Evolutionary conservation across 225 moss, liverwort and hornwort species (phyloP).

Genomic region (Pseudoscleropodium purum): DNA sequence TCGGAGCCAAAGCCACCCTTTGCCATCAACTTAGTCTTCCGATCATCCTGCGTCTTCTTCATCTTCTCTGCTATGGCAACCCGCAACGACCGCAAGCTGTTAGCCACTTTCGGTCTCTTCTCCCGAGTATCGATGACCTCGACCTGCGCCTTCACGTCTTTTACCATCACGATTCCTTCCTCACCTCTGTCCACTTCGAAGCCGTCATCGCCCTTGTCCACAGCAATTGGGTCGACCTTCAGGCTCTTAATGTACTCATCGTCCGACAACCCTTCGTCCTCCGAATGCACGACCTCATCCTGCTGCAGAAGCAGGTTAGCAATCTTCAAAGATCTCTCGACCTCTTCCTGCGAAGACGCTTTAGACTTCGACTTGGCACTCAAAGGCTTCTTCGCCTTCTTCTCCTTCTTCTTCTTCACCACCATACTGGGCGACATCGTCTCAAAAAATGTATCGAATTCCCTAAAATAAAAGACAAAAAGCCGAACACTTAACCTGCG

Average conservation of each 20-base stretch:
- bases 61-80: conserved; percentile 19
- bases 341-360: conserved; percentile 8
- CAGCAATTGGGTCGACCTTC: conserved; percentile 11
- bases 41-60: conserved; percentile 20
- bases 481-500: too few relatives aligned
- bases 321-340: conserved; percentile 31
- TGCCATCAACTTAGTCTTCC: not conserved
- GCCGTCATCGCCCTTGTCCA: conserved; percentile 15
- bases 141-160: not conserved
- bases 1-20: conserved; percentile 2
- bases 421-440: conserved; percentile 23
- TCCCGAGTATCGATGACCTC: conserved; percentile 11
- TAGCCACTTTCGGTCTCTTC: conserved; percentile 34
- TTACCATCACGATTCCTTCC: conserved; percentile 17
- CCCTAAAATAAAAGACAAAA: not conserved
- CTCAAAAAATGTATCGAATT: not conserved
- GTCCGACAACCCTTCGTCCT: conserved; percentile 29
- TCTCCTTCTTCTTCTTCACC: conserved; percentile 11
- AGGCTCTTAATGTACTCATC: conserved; percentile 15
- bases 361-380: conserved; percentile 9
- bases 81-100: conserved; percentile 38
- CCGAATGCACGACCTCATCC: conserved; percentile 6
- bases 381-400: not conserved
- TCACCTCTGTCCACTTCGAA: conserved; percentile 38
- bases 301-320: conserved; percentile 15